These are phyloP conservation scores for Claviceps capensis DNA, from an alignment of 2,329 filamentous ascomycete genomes.

Conservation along the genomic window DNA sequence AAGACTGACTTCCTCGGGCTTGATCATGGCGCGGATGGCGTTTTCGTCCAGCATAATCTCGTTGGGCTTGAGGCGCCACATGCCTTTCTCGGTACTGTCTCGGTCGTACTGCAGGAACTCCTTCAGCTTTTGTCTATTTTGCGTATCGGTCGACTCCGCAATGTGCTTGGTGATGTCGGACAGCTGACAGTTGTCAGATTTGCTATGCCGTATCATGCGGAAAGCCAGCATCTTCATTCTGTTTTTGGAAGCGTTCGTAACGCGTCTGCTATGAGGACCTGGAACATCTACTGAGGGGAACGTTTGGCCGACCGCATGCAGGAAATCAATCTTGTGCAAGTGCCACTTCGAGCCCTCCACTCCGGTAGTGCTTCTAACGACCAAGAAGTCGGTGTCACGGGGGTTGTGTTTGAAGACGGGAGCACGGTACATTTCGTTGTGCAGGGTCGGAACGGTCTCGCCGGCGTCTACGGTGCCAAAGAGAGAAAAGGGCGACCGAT, in stretches of 20 bases:
- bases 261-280: constrained; percentile 83
- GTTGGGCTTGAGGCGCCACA: constrained; percentile 63
- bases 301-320: constrained; percentile 84
- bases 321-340: constrained; percentile 77
- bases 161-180: constrained; percentile 87
- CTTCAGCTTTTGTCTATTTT: constrained; percentile 92
- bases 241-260: constrained; percentile 94
- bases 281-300: constrained; percentile 88
- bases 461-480: constrained; percentile 90
- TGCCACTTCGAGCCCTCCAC: constrained; percentile 67
- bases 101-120: constrained; percentile 91
- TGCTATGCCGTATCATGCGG: constrained; percentile 68
- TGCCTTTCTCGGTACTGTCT: constrained; percentile 53
- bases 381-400: constrained; percentile 70
- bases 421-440: constrained; percentile 91
- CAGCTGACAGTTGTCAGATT: constrained; percentile 54
- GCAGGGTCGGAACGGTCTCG: constrained; percentile 77
- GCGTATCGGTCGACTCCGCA: constrained; percentile 82
- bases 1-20: constrained; percentile 87
- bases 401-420: constrained; percentile 81
- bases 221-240: constrained; percentile 93
- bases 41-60: constrained; percentile 71
- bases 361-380: constrained; percentile 70
- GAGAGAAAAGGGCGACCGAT: constrained; percentile 89
- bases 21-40: constrained; percentile 74